phyloP scores from a whole-genome alignment of 2,329 filamentous ascomycete genomes.

The Mycosphaerelloides madeirae region DNA sequence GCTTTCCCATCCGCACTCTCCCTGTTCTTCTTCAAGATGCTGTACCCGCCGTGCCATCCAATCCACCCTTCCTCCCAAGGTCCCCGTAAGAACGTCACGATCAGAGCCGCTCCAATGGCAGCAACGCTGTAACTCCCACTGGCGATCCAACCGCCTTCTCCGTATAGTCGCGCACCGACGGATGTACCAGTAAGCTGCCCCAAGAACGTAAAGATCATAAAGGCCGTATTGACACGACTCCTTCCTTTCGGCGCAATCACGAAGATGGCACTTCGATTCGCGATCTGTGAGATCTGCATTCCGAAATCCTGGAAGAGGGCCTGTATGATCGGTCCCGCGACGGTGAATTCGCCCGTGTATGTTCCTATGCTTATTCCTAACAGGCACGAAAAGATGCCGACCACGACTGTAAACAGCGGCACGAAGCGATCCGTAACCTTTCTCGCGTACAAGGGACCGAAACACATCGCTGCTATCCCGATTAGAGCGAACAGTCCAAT shows the following conservation, averaged over 20 bases:
- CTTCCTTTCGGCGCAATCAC: slow-evolving; percentile 64
- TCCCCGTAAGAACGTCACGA: slow-evolving; percentile 41
- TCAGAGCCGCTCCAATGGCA: slow-evolving; percentile 48
- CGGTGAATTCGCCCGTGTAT: slow-evolving; percentile 59
- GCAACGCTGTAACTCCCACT: slow-evolving; percentile 55
- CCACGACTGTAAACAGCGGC: slow-evolving; percentile 62
- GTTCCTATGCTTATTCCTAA: slow-evolving; percentile 63
- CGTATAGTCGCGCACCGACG: slow-evolving; percentile 53
- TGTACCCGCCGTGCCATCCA: slow-evolving; percentile 57
- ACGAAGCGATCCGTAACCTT: slow-evolving; percentile 66
- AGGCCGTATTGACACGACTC: slow-evolving; percentile 75
- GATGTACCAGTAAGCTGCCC: slow-evolving; percentile 67
- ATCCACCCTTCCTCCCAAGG: slow-evolving; percentile 57
- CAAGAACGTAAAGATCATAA: slow-evolving; percentile 71
- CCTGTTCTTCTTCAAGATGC: slow-evolving; percentile 40
- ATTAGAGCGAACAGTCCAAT: slow-evolving; percentile 78
- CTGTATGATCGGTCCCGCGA: slow-evolving; percentile 69
- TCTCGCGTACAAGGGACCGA: slow-evolving; percentile 65
- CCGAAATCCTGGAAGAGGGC: slow-evolving; percentile 68
- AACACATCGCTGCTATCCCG: slow-evolving; percentile 63
- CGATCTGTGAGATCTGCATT: slow-evolving; percentile 67
- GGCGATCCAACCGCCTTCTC: slow-evolving; percentile 52
- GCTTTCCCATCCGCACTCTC: slow-evolving; percentile 39
- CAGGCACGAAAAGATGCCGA: slow-evolving; percentile 57
- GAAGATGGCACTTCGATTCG: slow-evolving; percentile 67